Evolutionary conservation across 2,329 filamentous ascomycete species (phyloP).

Genomic region (Ophiosphaerella herpotricha): DNA sequence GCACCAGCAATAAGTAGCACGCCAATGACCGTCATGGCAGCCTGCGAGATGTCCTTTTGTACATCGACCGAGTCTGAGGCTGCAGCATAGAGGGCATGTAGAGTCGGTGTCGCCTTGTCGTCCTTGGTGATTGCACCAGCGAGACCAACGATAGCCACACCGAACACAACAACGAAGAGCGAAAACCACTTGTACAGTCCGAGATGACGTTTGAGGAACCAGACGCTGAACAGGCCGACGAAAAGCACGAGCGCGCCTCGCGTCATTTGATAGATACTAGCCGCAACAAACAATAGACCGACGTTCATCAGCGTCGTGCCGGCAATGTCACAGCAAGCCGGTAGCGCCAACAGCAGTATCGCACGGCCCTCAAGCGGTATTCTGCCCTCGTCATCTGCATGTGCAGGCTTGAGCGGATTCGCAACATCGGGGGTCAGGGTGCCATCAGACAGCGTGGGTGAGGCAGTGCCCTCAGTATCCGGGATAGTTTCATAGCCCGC

Average conservation of each 20-base stretch:
- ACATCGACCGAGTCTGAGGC: conserved; percentile 32
- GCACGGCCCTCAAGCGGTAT: conserved; percentile 69
- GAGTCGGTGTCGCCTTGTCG: conserved; percentile 54
- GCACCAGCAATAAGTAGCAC: conserved; percentile 90
- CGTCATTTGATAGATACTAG: conserved; percentile 99
- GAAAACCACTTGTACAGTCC: conserved; percentile 91
- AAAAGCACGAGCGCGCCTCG: conserved; percentile 92
- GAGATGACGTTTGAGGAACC: conserved; percentile 82
- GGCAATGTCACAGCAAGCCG: conserved; percentile 90
- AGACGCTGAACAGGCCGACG: conserved; percentile 90
- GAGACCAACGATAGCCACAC: conserved; percentile 87
- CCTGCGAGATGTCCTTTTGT: conserved; percentile 55
- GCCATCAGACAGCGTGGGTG: conserved; percentile 49
- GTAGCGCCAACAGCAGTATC: conserved; percentile 76
- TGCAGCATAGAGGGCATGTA: conserved; percentile 26
- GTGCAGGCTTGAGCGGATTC: conserved; percentile 55
- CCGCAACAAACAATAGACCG: conserved; percentile 88
- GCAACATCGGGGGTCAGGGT: conserved; percentile 52
- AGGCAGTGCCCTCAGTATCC: conserved; percentile 36
- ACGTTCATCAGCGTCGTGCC: conserved; percentile 98
- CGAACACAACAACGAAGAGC: conserved; percentile 81
- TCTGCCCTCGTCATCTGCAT: conserved; percentile 60
- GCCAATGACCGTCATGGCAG: conserved; percentile 75
- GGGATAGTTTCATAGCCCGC: conserved; percentile 70
- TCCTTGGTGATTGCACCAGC: conserved; percentile 82